phyloP scores from a whole-genome alignment of 2,329 filamentous ascomycete species.

The Sarocladium brachiariae region DNA sequence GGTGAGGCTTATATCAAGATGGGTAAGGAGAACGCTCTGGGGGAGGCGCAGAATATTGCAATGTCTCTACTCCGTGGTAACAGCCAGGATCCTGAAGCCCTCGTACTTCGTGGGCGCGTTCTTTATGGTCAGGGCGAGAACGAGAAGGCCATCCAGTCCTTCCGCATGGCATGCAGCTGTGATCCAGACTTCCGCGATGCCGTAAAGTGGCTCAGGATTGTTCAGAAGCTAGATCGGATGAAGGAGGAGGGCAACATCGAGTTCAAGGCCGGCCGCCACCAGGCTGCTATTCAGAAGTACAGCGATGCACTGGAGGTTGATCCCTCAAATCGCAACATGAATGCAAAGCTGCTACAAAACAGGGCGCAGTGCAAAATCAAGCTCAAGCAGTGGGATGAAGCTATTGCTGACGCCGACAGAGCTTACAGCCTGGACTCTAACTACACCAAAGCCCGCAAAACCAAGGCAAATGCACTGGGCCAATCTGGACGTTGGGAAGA shows the following conservation, averaged over 20 bases:
- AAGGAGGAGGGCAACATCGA: conserved; percentile 89
- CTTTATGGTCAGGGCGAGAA: conserved; percentile 91
- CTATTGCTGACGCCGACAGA: conserved; percentile 78
- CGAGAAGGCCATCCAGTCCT: conserved; percentile 87
- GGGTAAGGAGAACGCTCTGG: conserved; percentile 79
- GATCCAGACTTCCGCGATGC: conserved; percentile 89
- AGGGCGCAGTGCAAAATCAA: conserved; percentile 77
- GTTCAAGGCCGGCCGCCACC: conserved; percentile 79
- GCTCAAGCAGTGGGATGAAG: conserved; percentile 75
- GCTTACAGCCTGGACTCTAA: conserved; percentile 75
- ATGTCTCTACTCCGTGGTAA: conserved; percentile 82
- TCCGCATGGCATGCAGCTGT: conserved; percentile 80
- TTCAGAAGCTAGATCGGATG: conserved; percentile 86
- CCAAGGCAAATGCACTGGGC: conserved; percentile 84
- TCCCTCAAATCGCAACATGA: conserved; percentile 81
- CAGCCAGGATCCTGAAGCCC: conserved; percentile 85
- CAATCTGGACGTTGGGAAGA: conserved; percentile 88
- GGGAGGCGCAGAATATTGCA: conserved; percentile 87
- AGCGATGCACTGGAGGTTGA: conserved; percentile 77
- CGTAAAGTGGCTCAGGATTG: conserved; percentile 79
- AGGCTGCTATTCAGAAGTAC: conserved; percentile 79
- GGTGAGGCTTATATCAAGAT: conserved; percentile 91
- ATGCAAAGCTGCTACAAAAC: conserved; percentile 92
- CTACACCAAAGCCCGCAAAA: conserved; percentile 89
- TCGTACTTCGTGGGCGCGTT: conserved; percentile 81